Conservation (phyloP, 2,329 filamentous ascomycete genomes). For the Nigrospora oryzae region DNA sequence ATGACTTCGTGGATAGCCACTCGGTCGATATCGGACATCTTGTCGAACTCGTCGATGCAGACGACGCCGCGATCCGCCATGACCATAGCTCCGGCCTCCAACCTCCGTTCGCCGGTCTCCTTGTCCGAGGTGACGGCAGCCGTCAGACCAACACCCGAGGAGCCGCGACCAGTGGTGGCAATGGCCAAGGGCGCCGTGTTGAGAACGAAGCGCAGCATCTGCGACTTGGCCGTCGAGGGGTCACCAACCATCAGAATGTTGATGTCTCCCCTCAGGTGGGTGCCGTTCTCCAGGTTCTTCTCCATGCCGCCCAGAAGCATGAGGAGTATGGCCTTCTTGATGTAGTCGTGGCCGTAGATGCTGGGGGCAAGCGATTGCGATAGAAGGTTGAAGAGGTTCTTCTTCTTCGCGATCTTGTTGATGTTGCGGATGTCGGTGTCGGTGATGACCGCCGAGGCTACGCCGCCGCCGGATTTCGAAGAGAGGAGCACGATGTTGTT, state of each 20-base stretch:
- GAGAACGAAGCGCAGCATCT: constrained; percentile 89
- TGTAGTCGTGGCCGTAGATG: constrained; percentile 94
- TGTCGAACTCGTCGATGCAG: constrained; percentile 99
- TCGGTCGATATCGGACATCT: constrained; percentile 97
- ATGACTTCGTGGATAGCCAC: constrained; percentile 99
- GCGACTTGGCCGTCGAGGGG: constrained; percentile 97
- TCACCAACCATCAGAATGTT: constrained; percentile 99
- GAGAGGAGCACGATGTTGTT: constrained; percentile 94
- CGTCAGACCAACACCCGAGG: constrained; percentile 94
- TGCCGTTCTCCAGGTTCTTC: constrained; percentile 97
- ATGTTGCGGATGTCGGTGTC: constrained; percentile 98
- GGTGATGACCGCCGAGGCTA: constrained; percentile 85
- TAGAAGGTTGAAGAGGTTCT: constrained; percentile 83
- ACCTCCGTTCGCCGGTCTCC: constrained; percentile 87
- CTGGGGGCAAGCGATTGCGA: constrained; percentile 92
- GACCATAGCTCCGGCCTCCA: constrained; percentile 98
- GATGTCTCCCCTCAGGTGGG: constrained; percentile 95
- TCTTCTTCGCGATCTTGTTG: constrained; percentile 94
- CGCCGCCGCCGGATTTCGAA: constrained; percentile 90
- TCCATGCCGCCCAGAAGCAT: constrained; percentile 95
- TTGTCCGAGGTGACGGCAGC: constrained; percentile 95
- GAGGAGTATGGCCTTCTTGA: constrained; percentile 94
- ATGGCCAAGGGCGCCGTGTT: constrained; percentile 96
- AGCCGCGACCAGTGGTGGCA: constrained; percentile 92
- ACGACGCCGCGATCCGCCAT: constrained; percentile 94